Evolutionary conservation across 2,329 filamentous ascomycete genomes (phyloP).

Genomic region (Drechslerella stenobrocha): DNA sequence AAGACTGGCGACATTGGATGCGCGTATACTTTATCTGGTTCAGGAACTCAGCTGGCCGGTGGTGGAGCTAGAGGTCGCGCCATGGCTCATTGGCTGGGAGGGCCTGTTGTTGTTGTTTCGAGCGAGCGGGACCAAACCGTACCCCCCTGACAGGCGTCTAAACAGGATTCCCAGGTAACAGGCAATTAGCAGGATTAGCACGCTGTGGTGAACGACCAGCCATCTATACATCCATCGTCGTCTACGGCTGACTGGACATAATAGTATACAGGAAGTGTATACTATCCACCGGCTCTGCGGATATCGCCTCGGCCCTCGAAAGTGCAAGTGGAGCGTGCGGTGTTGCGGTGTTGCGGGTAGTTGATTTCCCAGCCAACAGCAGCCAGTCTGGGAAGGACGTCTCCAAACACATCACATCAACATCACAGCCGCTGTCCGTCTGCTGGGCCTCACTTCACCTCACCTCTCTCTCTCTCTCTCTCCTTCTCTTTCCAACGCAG

Average conservation of each 20-base stretch:
- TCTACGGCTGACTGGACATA: too few relatives aligned
- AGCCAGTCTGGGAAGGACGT: slow-evolving; percentile 2
- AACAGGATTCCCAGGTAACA: slow-evolving; percentile 29
- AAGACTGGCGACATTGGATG: too few relatives aligned
- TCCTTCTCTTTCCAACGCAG: background rate
- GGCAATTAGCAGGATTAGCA: background rate
- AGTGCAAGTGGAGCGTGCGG: slow-evolving; percentile 2
- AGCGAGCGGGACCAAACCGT: slow-evolving; percentile 14
- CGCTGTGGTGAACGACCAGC: background rate
- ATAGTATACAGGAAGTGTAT: too few relatives aligned
- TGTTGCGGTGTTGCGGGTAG: slow-evolving; percentile 13
- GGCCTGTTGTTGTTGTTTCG: slow-evolving; percentile 45
- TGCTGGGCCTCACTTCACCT: background rate
- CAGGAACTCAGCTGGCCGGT: slow-evolving; percentile 1
- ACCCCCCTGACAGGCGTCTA: slow-evolving; percentile 48
- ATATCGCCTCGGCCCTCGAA: too few relatives aligned
- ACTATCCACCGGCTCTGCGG: too few relatives aligned
- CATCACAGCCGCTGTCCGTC: background rate
- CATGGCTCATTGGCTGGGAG: slow-evolving; percentile 16
- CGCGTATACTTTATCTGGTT: background rate
- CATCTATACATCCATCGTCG: background rate
- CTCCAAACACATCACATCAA: background rate
- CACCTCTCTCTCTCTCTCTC: background rate
- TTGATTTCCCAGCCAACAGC: background rate
- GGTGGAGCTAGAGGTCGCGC: background rate